Evolutionary conservation across 2,329 filamentous ascomycete genomes (phyloP).

Genomic region (Huntiella omanensis): DNA sequence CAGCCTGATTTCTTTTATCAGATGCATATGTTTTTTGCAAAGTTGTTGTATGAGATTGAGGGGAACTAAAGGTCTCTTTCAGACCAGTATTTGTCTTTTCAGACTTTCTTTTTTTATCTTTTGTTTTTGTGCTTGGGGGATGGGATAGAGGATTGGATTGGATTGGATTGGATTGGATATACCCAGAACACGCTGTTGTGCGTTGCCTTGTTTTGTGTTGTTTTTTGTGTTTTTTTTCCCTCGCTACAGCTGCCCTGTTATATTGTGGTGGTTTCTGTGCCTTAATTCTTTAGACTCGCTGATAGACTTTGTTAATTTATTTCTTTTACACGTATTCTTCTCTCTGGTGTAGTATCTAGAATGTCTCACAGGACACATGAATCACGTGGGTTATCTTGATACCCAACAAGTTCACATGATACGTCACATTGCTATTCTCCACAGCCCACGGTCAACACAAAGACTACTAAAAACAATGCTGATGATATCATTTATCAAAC

Average conservation of each 20-base stretch:
- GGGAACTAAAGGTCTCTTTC: constrained; percentile 6
- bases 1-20: constrained; percentile 51
- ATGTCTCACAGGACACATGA: too few species aligned
- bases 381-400: too few species aligned
- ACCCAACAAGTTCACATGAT: too few species aligned
- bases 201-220: constrained; percentile 4
- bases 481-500: too few species aligned
- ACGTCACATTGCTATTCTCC: neutral
- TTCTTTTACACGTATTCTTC: too few species aligned
- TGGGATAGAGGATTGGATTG: neutral
- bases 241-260: neutral
- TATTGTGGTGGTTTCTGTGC: neutral
- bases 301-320: too few species aligned
- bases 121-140: neutral
- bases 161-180: constrained; percentile 9
- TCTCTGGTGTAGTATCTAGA: too few species aligned
- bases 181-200: constrained; percentile 9
- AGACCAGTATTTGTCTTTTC: too few species aligned
- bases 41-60: constrained; percentile 39
- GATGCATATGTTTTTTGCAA: constrained; percentile 44
- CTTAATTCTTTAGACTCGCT: neutral
- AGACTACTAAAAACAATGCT: too few species aligned
- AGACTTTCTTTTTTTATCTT: neutral
- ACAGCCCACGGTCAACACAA: neutral
- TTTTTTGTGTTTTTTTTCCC: neutral